Conservation (phyloP, 2,329 filamentous ascomycete genomes). For the Septoria petroselini region DNA sequence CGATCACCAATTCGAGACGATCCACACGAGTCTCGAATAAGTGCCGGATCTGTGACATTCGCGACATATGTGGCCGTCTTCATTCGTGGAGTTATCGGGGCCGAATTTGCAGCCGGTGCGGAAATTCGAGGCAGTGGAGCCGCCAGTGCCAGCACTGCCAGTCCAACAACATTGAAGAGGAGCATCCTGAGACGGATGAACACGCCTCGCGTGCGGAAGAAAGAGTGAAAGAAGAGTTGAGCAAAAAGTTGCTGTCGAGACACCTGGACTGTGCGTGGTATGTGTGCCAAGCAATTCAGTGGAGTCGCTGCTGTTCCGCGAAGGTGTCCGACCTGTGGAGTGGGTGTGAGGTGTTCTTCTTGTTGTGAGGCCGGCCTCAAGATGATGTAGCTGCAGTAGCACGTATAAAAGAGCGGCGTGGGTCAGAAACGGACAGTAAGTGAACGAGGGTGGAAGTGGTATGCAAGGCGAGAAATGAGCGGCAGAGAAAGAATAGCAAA, state of each 20-base stretch:
- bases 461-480: neutral
- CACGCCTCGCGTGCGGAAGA: neutral
- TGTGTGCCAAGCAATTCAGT: no score
- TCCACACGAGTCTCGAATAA: conserved; percentile 30
- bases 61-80: conserved; percentile 21
- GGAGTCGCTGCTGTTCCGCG: no score
- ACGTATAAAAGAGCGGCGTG: neutral
- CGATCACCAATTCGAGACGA: conserved; percentile 22
- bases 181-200: neutral
- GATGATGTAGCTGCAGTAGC: neutral
- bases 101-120: neutral
- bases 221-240: neutral
- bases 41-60: conserved; percentile 27
- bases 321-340: neutral
- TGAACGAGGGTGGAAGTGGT: neutral
- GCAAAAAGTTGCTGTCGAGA: neutral
- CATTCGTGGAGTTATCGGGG: conserved; percentile 15
- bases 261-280: neutral
- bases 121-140: conserved; percentile 7
- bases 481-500: neutral
- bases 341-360: neutral
- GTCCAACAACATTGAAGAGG: neutral
- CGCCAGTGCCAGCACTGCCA: conserved; percentile 16
- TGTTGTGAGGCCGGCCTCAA: conserved; percentile 9
- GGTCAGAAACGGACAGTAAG: neutral